Evolutionary conservation across 192 early-diverging fungal genomes (phyloP), one percentile per base, ranked within the genome.

Genomic region (Backusella morwellensis): DNA sequence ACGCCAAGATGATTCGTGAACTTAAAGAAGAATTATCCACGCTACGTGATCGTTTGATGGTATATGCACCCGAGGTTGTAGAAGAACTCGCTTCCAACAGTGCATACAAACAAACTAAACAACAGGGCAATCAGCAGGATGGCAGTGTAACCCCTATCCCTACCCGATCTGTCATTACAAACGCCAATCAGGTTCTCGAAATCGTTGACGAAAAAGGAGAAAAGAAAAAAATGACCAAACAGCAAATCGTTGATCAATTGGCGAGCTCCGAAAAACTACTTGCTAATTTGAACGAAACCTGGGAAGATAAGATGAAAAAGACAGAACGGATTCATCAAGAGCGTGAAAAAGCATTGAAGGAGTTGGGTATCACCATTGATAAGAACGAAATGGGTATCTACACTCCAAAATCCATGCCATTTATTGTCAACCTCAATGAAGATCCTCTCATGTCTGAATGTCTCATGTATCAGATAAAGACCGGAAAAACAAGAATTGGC

Each of bases 361-460:
- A 95, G 35, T 84, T 95, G 54, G 96, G 95, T 34, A 94, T 96
- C 40, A 78, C 88, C 5, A 82, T 95, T 1, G 92, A 93, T 56
- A 86, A 91, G 36, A 87, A 90, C 74, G 79, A 86, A 38, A 86
- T 94, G 19, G 95, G 95, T 26, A 81, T 96, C 9, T 88, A 89
- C 75, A 88, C 92, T n/a, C 95, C 96, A n/a, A 91, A 93, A 44
- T 89, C 88, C 34, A 86, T 92, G 63, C 95, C 96, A 19, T 95
- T 96, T 81, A 85, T 97, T 59, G 90, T 97, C 59, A 97, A 96
- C 74, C 87, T 95, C 21, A 95, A 93, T 77, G 95, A 96, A 78
- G 93, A 97, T 80, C 93, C 95, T 52, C 86, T 93, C 26, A 92
- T 94, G 92, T 93, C 93, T 17, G 95, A 97, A 77, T 96, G 95